Percentiles rank a stretch among this genome's conserved stretches.
Evolutionary conservation across 352 stramenopile genomes (phyloP).

Genomic region (Phytopythium litorale): DNA sequence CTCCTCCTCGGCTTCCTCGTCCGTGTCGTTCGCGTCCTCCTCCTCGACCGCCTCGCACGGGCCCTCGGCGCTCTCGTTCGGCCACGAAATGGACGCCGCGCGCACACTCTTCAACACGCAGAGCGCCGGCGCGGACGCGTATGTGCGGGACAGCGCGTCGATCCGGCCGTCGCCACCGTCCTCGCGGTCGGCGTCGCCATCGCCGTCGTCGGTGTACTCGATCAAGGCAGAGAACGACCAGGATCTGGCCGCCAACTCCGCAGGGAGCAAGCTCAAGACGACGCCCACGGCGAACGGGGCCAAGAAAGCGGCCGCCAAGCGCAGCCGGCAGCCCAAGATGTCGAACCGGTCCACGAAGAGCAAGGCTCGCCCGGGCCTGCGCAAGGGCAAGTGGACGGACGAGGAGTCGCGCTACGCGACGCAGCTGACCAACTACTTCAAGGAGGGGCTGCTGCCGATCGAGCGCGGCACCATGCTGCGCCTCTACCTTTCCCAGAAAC

Average conservation of each 20-base stretch:
- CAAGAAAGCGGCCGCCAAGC: conserved; percentile 55
- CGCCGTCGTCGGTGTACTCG: background rate
- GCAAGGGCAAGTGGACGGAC: conserved; percentile 86
- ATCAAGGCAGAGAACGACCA: background rate
- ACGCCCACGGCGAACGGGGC: conserved; percentile 5
- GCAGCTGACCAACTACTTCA: conserved; percentile 82
- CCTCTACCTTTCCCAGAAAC: conserved; percentile 88
- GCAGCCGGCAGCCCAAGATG: conserved; percentile 49
- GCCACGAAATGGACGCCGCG: conserved; percentile 8
- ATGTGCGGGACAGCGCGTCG: background rate
- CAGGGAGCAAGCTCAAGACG: background rate
- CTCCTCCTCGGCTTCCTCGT: conserved; percentile 13
- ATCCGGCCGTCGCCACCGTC: conserved; percentile 1
- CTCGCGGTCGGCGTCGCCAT: conserved; percentile 4
- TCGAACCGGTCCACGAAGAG: conserved; percentile 72
- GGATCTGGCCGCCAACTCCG: background rate
- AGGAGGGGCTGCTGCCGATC: conserved; percentile 74
- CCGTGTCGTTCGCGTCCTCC: background rate
- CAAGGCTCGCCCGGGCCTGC: conserved; percentile 79
- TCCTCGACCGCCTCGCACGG: conserved; percentile 1
- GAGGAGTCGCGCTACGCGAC: conserved; percentile 75
- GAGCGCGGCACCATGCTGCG: conserved; percentile 88
- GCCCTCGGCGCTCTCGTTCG: conserved; percentile 7
- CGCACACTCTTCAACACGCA: conserved; percentile 6
- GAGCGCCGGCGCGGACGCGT: conserved; percentile 6